phyloP scores from a whole-genome alignment of 2,329 filamentous ascomycete species.

The Penicillium hesseltinei region DNA sequence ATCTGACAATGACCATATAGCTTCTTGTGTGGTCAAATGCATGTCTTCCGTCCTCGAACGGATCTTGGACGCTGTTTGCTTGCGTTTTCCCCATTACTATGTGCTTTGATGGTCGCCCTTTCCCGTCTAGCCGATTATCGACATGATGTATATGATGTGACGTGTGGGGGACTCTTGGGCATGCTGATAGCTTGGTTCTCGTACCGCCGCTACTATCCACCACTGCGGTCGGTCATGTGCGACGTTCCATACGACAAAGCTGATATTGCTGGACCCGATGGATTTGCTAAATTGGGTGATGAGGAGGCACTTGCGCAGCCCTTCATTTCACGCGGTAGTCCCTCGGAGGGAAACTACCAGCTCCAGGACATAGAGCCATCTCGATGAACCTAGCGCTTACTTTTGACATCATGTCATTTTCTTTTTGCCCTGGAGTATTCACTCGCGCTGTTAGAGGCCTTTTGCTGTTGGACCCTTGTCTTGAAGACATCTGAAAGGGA shows the following conservation, averaged over 20 bases:
- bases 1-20: constrained; percentile 22
- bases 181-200: constrained; percentile 56
- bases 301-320: constrained; percentile 28
- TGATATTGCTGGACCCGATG: constrained; percentile 23
- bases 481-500: not conserved
- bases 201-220: constrained; percentile 61
- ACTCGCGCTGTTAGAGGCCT: not conserved
- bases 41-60: constrained; percentile 57
- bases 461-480: not conserved
- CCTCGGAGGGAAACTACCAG: constrained; percentile 26
- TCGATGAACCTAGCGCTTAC: not conserved
- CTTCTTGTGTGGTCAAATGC: constrained; percentile 55
- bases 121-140: constrained; percentile 63
- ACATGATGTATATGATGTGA: constrained; percentile 64
- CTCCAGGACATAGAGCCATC: constrained; percentile 21
- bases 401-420: not conserved
- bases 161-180: constrained; percentile 55
- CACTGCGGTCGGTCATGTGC: constrained; percentile 51
- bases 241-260: constrained; percentile 49
- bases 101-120: constrained; percentile 59
- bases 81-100: constrained; percentile 55
- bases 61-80: constrained; percentile 57
- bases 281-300: constrained; percentile 35
- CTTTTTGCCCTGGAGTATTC: not conserved
- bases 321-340: constrained; percentile 13